Percentiles rank a stretch among this genome's conserved stretches.
phyloP scores from a whole-genome alignment of 1,284 basidiomycete genomes.

The Melanopsichium pennsylvanicum region DNA sequence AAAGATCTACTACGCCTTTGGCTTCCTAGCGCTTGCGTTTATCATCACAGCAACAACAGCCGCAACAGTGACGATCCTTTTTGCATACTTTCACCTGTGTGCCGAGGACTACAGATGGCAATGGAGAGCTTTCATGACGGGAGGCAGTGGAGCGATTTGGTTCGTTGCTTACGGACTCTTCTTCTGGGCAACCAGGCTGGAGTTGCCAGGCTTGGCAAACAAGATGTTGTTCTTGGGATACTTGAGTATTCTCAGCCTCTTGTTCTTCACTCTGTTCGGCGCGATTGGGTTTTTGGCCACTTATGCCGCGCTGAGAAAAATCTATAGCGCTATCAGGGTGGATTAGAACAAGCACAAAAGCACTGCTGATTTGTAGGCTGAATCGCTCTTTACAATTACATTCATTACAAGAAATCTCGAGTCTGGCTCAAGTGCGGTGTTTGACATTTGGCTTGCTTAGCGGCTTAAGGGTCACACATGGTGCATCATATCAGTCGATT shows the following conservation, averaged over 20 bases:
- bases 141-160: conserved; percentile 93
- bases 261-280: conserved; percentile 89
- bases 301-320: conserved; percentile 46
- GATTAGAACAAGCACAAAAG: conserved; percentile 50
- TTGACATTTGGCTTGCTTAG: too few species aligned
- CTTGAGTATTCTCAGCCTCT: conserved; percentile 79
- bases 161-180: conserved; percentile 80
- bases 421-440: too few species aligned
- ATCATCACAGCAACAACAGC: conserved; percentile 76
- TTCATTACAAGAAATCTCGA: too few species aligned
- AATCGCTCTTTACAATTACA: too few species aligned
- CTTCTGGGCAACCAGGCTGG: conserved; percentile 87
- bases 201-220: conserved; percentile 82
- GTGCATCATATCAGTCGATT: too few species aligned
- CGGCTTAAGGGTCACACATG: too few species aligned
- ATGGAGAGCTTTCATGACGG: conserved; percentile 93
- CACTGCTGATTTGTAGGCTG: too few species aligned
- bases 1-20: conserved; percentile 72
- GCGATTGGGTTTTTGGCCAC: conserved; percentile 54
- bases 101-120: conserved; percentile 98
- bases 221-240: conserved; percentile 91
- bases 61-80: conserved; percentile 59
- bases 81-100: conserved; percentile 81
- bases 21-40: conserved; percentile 89
- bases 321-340: conserved; percentile 59